Evolutionary conservation across 139 green algal species (phyloP), one percentile per base, ranked within the genome.

Genomic region (Limnomonas spitsbergensis): DNA sequence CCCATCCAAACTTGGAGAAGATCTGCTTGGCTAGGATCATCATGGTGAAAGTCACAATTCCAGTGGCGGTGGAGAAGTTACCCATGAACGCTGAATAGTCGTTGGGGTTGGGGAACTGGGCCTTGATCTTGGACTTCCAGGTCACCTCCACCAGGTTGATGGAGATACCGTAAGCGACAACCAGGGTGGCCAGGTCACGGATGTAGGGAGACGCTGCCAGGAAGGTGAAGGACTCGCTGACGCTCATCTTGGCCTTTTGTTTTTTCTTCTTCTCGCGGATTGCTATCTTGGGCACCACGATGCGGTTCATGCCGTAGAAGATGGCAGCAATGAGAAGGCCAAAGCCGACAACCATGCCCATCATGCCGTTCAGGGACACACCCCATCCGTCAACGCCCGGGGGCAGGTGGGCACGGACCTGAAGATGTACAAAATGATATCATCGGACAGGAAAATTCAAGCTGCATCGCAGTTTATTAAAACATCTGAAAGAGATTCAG

Each of bases 131-230:
- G 85, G 88, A 90, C 92, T 99, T 99, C 96, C 96, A 99, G 38
- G 96, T 99, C 53, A 99, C 96, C 90, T 99, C 96, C 53, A 99
- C 96, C 88, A 99, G 86, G 91, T 99, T 99, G 88, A 99, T 99
- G 80, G 88, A 96, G 81, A 99, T 97, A 80, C 96, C 96, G 78
- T 99, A 99, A 2, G 93, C 89, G 37, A 98, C 94, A 68, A 93
- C 94, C 78, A 99, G 90, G 6, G 83, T 93, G 56, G 96, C 96
- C 75, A 99, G 87, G 90, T 98, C 91, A 69, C 95, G 91, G 84
- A 99, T 98, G 91, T 99, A 99, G 36, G 86, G 83, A 35, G 90
- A 96, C 76, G 89, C 91, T 34, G 95, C 90, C 75, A 99, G 87
- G 95, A 98, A 98, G 37, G 83, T 77, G 78, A 99, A 95, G 27